A percentile compares a stretch with the other conserved stretches of the same genome.
Conservation (phyloP, 306 rosid species). For the Pterocarpus macrocarpus region DNA sequence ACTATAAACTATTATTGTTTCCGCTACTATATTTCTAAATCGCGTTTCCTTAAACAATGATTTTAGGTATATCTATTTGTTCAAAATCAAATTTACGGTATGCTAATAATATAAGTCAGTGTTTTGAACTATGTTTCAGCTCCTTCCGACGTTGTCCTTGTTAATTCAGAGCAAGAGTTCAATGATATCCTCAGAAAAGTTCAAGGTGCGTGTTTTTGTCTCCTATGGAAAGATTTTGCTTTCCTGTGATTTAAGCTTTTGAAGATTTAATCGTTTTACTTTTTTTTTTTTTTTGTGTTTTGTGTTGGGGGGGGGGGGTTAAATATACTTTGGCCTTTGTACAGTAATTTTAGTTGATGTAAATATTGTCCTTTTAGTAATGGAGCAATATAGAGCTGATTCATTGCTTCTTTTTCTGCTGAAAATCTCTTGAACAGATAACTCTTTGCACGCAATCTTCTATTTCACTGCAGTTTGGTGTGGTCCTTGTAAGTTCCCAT, state of each 20-base stretch:
- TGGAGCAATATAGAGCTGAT: conserved; percentile 14
- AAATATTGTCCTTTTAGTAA: neutral
- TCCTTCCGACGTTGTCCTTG: conserved; percentile 59
- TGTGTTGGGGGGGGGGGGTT: too few relatives aligned
- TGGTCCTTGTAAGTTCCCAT: conserved; percentile 83
- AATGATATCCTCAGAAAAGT: conserved; percentile 56
- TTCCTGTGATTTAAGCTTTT: neutral
- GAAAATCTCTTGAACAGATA: conserved; percentile 53
- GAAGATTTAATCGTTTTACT: neutral
- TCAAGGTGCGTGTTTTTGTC: conserved; percentile 48
- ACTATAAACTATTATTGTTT: too few relatives aligned
- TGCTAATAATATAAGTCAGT: too few relatives aligned
- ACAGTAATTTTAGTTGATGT: neutral
- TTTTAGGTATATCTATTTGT: too few relatives aligned
- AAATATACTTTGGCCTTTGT: neutral
- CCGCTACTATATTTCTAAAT: too few relatives aligned
- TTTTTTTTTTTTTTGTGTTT: neutral
- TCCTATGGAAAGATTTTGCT: neutral
- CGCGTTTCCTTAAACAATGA: too few relatives aligned
- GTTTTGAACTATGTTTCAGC: conserved; percentile 51
- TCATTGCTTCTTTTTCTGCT: conserved; percentile 34
- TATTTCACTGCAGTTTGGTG: conserved; percentile 95
- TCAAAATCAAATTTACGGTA: neutral
- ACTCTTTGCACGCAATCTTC: conserved; percentile 74
- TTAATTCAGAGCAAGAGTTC: conserved; percentile 70